A percentile compares a stretch with the other conserved stretches of the same genome.
Conservation (phyloP, 1,284 basidiomycete species). For the Irpex rosettiformis region DNA sequence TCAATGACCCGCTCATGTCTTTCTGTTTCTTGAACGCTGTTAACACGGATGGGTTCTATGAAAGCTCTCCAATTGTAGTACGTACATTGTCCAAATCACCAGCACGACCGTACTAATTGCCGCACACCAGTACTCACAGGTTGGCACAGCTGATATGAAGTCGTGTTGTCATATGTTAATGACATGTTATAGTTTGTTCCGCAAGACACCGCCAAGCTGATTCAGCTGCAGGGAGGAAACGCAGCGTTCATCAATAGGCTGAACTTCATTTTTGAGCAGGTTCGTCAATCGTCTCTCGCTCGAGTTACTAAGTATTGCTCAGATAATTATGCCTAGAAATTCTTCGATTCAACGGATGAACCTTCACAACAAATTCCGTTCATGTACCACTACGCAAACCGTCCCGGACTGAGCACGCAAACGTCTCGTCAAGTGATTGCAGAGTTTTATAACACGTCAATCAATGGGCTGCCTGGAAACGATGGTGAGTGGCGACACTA, state of each 20-base stretch:
- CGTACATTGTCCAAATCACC: slow-evolving; percentile 17
- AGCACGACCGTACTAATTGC: no score
- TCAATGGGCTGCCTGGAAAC: slow-evolving; percentile 55
- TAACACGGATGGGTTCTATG: slow-evolving; percentile 62
- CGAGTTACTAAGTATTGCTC: not conserved
- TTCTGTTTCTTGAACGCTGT: slow-evolving; percentile 60
- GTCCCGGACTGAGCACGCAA: slow-evolving; percentile 53
- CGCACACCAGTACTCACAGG: slow-evolving; percentile 46
- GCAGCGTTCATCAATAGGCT: slow-evolving; percentile 50
- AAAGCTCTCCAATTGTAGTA: slow-evolving; percentile 59
- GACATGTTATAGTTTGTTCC: slow-evolving; percentile 46
- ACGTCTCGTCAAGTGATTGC: slow-evolving; percentile 52
- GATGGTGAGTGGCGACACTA: slow-evolving; percentile 46
- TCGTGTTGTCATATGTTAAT: slow-evolving; percentile 1
- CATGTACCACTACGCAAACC: slow-evolving; percentile 64
- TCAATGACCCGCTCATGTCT: slow-evolving; percentile 51
- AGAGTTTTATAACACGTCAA: slow-evolving; percentile 51
- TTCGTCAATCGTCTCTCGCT: slow-evolving; percentile 12
- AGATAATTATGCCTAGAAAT: slow-evolving; percentile 32
- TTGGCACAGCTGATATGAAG: no score
- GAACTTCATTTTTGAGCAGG: slow-evolving; percentile 53
- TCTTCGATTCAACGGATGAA: slow-evolving; percentile 56
- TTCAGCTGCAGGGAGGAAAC: slow-evolving; percentile 55
- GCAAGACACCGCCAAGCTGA: slow-evolving; percentile 58
- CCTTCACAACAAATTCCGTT: slow-evolving; percentile 61